These are phyloP conservation scores for Citrullus mucosospermus DNA, from an alignment of 306 rosid species.

Conservation along the genomic window DNA sequence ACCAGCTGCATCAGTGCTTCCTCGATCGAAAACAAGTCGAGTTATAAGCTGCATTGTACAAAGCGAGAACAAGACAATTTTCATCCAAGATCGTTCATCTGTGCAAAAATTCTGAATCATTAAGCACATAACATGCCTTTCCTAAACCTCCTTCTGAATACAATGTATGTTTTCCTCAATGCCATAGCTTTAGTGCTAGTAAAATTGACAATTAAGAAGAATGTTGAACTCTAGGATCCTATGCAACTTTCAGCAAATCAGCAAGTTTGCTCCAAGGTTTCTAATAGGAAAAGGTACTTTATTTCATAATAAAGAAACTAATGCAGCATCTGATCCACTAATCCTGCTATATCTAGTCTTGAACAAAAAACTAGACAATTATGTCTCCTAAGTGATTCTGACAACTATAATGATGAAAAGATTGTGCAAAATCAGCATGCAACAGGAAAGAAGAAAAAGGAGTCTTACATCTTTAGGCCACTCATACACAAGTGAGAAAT, in stretches of 20 bases:
- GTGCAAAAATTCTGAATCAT: not conserved
- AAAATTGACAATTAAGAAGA: not conserved
- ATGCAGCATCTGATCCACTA: not conserved
- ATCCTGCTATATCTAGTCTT: not conserved
- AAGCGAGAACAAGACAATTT: constrained; percentile 6
- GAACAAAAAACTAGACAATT: not conserved
- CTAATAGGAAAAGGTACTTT: not conserved
- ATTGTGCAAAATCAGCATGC: not conserved
- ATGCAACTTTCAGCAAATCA: not conserved
- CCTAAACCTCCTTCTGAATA: not conserved
- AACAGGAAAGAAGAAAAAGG: constrained; percentile 19
- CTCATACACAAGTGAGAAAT: constrained; percentile 79
- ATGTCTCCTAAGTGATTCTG: not conserved
- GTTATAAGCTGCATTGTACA: constrained; percentile 70
- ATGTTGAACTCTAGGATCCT: not conserved
- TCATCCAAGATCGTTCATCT: constrained; percentile 6
- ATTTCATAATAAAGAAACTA: not conserved
- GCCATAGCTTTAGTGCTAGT: not conserved
- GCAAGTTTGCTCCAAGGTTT: not conserved
- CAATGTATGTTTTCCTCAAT: not conserved
- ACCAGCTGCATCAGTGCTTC: constrained; percentile 94
- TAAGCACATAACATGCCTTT: not conserved
- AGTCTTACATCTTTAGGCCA: constrained; percentile 96
- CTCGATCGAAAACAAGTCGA: constrained; percentile 90
- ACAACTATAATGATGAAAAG: not conserved